A percentile compares a stretch with the other conserved stretches of the same genome.
Evolutionary conservation across 2,329 filamentous ascomycete species (phyloP).

Genomic region (Nectriaceae sp.): DNA sequence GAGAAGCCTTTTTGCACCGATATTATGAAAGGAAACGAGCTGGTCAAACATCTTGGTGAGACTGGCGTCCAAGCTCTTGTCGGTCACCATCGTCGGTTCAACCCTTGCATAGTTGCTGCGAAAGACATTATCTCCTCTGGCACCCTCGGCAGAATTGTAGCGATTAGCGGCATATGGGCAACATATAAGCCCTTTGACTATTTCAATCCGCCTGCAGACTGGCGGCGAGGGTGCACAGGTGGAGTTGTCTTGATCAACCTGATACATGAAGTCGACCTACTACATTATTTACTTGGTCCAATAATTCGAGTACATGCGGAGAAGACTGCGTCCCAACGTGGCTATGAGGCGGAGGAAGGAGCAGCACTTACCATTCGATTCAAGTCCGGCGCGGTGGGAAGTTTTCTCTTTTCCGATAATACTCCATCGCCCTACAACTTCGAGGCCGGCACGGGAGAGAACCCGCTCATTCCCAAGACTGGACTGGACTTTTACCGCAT

Average conservation of each 20-base stretch:
- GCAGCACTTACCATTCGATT: conserved; percentile 56
- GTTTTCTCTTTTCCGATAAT: conserved; percentile 56
- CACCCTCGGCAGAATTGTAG: conserved; percentile 48
- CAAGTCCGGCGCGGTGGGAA: conserved; percentile 54
- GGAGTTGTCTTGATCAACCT: conserved; percentile 59
- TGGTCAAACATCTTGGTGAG: conserved; percentile 29
- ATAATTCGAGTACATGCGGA: conserved; percentile 55
- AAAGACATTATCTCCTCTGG: conserved; percentile 45
- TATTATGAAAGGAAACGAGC: conserved; percentile 35
- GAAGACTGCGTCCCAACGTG: conserved; percentile 43
- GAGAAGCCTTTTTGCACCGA: conserved; percentile 58
- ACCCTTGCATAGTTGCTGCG: conserved; percentile 53
- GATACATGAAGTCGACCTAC: conserved; percentile 61
- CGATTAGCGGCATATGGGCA: conserved; percentile 57
- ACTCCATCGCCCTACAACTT: conserved; percentile 55
- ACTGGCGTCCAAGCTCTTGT: conserved; percentile 48
- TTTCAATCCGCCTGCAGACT: conserved; percentile 48
- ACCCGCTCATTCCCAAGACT: conserved; percentile 49
- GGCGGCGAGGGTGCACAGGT: conserved; percentile 45
- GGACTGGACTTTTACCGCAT: conserved; percentile 53
- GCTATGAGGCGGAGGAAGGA: conserved; percentile 56
- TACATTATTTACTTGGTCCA: conserved; percentile 58
- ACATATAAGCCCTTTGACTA: conserved; percentile 52
- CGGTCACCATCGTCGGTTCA: conserved; percentile 62
- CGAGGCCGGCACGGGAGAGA: conserved; percentile 60